Percentiles rank a stretch among this genome's conserved stretches.
Evolutionary conservation across 805 yeast species (phyloP).

Genomic region (Schwanniomyces yamadae): DNA sequence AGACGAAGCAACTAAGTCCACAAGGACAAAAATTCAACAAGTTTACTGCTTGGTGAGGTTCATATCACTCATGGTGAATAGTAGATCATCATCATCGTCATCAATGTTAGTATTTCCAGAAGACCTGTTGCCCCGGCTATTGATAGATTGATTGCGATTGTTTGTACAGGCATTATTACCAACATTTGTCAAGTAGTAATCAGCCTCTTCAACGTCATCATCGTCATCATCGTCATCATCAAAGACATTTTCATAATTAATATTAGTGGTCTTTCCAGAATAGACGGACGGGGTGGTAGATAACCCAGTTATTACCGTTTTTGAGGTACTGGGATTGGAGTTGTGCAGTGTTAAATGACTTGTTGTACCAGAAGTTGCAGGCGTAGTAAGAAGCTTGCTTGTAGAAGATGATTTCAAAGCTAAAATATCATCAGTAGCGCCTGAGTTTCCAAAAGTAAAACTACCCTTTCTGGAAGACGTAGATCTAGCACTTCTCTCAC

Average conservation of each 20-base stretch:
- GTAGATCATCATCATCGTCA: constrained; percentile 57
- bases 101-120: constrained; percentile 11
- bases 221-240: constrained; percentile 52
- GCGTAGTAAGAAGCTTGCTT: constrained; percentile 17
- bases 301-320: constrained; percentile 20
- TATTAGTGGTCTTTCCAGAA: constrained; percentile 16
- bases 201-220: constrained; percentile 10
- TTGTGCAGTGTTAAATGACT: constrained; percentile 21
- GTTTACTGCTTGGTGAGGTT: constrained; percentile 35
- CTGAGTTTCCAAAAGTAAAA: not conserved
- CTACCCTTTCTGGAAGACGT: constrained; percentile 3
- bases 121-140: constrained; percentile 4
- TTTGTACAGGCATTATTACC: constrained; percentile 1
- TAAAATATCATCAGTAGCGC: constrained; percentile 10
- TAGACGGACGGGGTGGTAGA: constrained; percentile 37
- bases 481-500: constrained; percentile 2
- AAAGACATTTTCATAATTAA: constrained; percentile 40
- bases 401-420: constrained; percentile 16
- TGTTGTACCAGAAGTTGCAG: constrained; percentile 23
- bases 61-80: constrained; percentile 77
- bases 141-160: not conserved
- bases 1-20: not conserved
- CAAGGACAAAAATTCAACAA: not conserved
- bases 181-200: constrained; percentile 10
- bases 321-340: not conserved